Evolutionary conservation across 2,329 filamentous ascomycete genomes (phyloP), one percentile per base, ranked within the genome.

Genomic region (Leptographium flavum): DNA sequence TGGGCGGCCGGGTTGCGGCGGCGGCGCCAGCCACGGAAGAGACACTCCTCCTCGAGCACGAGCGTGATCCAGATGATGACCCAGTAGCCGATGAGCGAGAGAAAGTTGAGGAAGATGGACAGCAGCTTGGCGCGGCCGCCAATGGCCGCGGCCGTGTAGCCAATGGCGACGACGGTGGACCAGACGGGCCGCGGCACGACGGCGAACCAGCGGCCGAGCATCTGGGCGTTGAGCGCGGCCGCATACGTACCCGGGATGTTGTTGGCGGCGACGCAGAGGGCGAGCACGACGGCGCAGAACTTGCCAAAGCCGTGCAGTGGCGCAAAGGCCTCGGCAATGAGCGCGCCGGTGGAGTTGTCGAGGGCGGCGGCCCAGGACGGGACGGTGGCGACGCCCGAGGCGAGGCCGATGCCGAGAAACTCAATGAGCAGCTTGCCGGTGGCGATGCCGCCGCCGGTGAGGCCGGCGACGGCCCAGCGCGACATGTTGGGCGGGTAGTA

Each of bases 1-100:
- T 75, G 67, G 57, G 83, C 83, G 39, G 6, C 30, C 10, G 30
- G 9, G 13, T 32, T 32, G 30, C 30, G 30, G 30, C 30, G 30
- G 14, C 30, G 30, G 10, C 30, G 30, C 30, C 30, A 32, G 3
- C 65, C 61, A 2, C 75, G 67, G 57, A 83, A 83, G 40, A 83
- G 63, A 21, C 79, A 56, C 42, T 79, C 71, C 55, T 84, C 80
- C 54, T 76, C 68, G 3, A 78, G 58, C 2, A 73, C 63, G 39
- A 83, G 79, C 2, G 71, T 69, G 21, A 81, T 67, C 74, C 76
- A 81, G 37, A 81, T 73, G 14, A 69, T 69, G n/a, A 81, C 69
- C 78, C 77, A 83, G 58, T 83, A 83, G 2, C 79, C 80, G 74
- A 83, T 83, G 19, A 83, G 61, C 0, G 77, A 76, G 5, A 83